These are phyloP conservation scores for Mycena epipterygia DNA, from an alignment of 768 basidiomycete genomes.

Conservation along the genomic window DNA sequence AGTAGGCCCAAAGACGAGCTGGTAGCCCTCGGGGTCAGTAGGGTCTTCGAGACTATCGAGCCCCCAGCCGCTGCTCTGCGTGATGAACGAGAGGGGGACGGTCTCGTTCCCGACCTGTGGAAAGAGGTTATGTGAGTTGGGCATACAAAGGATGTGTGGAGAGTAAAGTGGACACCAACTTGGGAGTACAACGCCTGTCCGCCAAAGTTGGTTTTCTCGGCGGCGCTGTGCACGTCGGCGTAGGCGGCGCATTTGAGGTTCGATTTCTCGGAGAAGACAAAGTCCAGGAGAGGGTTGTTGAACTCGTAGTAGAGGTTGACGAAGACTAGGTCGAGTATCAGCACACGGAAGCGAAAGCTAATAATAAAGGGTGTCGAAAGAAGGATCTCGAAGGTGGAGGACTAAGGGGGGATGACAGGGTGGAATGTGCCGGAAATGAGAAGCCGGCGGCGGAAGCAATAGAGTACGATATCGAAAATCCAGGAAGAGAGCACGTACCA, in stretches of 20 bases:
- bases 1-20: constrained; percentile 59
- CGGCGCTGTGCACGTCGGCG: constrained; percentile 56
- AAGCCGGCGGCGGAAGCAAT: neutral
- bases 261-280: constrained; percentile 53
- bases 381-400: too few relatives aligned
- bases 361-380: neutral
- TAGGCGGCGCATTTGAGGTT: constrained; percentile 65
- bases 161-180: constrained; percentile 7
- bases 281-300: constrained; percentile 59
- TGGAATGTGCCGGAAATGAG: neutral
- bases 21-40: constrained; percentile 57
- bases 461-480: constrained; percentile 12
- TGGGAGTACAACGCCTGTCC: constrained; percentile 55
- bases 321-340: constrained; percentile 50
- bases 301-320: constrained; percentile 65
- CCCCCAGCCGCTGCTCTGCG: constrained; percentile 59
- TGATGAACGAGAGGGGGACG: constrained; percentile 53
- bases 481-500: constrained; percentile 50
- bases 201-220: constrained; percentile 61
- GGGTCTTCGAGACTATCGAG: constrained; percentile 54
- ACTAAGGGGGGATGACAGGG: too few relatives aligned
- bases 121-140: constrained; percentile 26
- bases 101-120: constrained; percentile 37
- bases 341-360: too few relatives aligned
- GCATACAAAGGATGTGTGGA: too few relatives aligned